Evolutionary conservation across 75 land plant genomes (phyloP).

Genomic region (Ceratopteris richardii): DNA sequence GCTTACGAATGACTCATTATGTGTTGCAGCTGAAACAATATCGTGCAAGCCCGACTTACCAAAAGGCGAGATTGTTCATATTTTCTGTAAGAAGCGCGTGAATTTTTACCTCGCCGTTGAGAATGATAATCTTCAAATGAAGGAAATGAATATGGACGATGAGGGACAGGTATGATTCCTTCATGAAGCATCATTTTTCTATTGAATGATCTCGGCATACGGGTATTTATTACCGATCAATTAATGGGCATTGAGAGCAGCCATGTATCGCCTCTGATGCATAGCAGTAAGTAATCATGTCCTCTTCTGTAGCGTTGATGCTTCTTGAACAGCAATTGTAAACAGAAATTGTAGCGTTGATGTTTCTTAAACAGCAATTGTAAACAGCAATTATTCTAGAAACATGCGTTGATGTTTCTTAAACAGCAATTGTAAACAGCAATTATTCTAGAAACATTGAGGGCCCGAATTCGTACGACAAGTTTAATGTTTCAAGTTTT

Average conservation of each 20-base stretch:
- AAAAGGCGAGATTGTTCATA: neutral
- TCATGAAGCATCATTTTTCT: neutral
- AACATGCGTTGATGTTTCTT: no score
- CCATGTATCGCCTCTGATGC: neutral
- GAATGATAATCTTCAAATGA: neutral
- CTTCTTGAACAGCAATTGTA: no score
- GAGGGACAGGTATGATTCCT: neutral
- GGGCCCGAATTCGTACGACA: neutral
- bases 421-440: neutral
- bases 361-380: no score
- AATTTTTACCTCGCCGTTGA: neutral
- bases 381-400: no score
- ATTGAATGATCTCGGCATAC: neutral
- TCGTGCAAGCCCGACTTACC: no score
- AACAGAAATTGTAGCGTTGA: no score
- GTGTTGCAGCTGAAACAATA: no score
- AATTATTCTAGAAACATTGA: neutral
- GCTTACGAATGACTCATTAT: no score
- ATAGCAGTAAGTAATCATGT: neutral
- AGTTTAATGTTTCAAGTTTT: neutral
- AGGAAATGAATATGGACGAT: neutral
- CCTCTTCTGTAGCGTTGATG: no score
- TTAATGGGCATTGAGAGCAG: neutral
- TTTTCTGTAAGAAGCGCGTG: neutral
- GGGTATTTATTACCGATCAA: neutral